Evolutionary conservation across 495 filamentous ascomycete genomes (phyloP).

Genomic region (Pyrenopolyporus hunteri): DNA sequence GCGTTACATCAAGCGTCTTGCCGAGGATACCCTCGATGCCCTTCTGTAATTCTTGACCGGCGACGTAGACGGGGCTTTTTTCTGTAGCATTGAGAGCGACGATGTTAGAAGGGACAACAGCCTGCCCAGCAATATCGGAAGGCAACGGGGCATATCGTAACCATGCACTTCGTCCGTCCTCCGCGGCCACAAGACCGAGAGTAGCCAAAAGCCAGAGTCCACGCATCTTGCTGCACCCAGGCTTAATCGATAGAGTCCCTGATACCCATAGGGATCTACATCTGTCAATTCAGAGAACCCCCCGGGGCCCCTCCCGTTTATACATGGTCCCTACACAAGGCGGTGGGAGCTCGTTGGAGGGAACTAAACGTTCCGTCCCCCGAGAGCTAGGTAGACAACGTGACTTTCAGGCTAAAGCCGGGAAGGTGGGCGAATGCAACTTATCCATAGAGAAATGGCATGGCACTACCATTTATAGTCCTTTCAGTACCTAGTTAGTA

Average conservation of each 20-base stretch:
- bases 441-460: constrained; percentile 13
- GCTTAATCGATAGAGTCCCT: not conserved
- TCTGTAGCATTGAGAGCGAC: constrained; percentile 60
- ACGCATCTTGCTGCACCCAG: constrained; percentile 37
- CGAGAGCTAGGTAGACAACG: constrained; percentile 23
- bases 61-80: constrained; percentile 61
- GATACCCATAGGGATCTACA: constrained; percentile 2
- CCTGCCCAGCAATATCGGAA: constrained; percentile 44
- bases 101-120: constrained; percentile 55
- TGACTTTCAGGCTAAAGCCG: constrained; percentile 35
- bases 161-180: constrained; percentile 68
- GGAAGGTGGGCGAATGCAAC: constrained; percentile 4
- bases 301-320: constrained; percentile 29
- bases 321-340: constrained; percentile 19
- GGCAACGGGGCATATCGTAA: constrained; percentile 66
- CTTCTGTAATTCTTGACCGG: constrained; percentile 63
- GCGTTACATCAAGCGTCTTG: constrained; percentile 46
- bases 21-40: constrained; percentile 63
- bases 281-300: not conserved
- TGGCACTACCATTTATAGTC: constrained; percentile 7
- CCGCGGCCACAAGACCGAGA: constrained; percentile 50
- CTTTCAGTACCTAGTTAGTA: no score
- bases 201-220: constrained; percentile 41
- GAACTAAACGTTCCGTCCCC: constrained; percentile 9
- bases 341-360: constrained; percentile 15